phyloP scores from a whole-genome alignment of 371 early-diverging fungal species.

The Mortierella polycephala region DNA sequence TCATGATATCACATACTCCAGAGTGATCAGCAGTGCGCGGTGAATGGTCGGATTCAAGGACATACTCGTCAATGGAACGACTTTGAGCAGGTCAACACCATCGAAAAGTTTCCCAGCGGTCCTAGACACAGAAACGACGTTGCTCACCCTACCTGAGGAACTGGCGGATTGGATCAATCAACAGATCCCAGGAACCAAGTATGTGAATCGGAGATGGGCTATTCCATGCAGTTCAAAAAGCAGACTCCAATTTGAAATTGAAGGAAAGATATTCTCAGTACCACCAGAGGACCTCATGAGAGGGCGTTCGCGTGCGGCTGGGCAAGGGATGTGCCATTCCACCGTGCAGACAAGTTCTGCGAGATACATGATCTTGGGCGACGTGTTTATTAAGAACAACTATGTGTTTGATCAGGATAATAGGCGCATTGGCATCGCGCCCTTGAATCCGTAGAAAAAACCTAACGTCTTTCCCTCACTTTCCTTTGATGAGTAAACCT shows the following conservation, averaged over 20 bases:
- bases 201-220: not conserved
- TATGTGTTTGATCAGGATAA: not conserved
- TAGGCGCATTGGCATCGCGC: not conserved
- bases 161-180: slow-evolving; percentile 1
- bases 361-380: not conserved
- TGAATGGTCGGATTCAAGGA: not conserved
- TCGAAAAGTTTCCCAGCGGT: not conserved
- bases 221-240: not conserved
- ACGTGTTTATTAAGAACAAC: slow-evolving; percentile 2
- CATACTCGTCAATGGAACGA: not conserved
- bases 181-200: not conserved
- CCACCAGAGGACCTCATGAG: not conserved
- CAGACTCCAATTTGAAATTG: not conserved
- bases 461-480: not conserved
- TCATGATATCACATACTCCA: not conserved
- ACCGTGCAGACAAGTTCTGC: not conserved
- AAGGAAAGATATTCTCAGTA: not conserved
- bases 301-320: not conserved
- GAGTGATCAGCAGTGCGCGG: not conserved
- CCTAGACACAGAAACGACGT: not conserved
- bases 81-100: not conserved
- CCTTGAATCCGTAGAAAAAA: not conserved
- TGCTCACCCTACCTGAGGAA: not conserved
- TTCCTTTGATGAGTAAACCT: not conserved
- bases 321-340: not conserved